phyloP scores from a whole-genome alignment of 2,329 filamentous ascomycete species.

The Corinectria fuckeliana region DNA sequence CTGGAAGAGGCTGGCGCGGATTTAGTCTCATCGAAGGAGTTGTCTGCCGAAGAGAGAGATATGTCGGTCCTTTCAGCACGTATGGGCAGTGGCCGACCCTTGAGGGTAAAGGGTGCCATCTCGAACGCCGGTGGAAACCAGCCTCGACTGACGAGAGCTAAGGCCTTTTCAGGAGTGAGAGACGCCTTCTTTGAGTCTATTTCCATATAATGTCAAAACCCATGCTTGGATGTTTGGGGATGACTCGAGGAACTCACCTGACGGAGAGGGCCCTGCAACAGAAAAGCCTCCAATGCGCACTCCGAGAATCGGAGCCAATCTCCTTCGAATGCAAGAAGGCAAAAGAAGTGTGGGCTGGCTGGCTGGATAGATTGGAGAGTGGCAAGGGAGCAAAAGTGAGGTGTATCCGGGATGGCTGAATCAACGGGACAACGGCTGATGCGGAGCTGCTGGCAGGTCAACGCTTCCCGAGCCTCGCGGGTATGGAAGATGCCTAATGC shows the following conservation, averaged over 20 bases:
- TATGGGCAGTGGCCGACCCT: conserved; percentile 5
- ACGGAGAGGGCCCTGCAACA: neutral
- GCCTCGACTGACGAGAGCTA: no score
- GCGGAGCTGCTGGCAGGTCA: neutral
- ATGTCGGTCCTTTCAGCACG: conserved; percentile 12
- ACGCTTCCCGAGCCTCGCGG: conserved; percentile 22
- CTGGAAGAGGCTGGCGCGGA: conserved; percentile 5
- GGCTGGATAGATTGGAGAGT: no score
- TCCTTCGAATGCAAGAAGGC: neutral
- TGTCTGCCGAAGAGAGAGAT: conserved; percentile 10
- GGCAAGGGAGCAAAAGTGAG: neutral
- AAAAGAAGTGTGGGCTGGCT: neutral
- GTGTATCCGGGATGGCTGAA: neutral
- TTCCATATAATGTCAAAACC: neutral
- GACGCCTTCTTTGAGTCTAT: neutral
- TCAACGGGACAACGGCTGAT: neutral
- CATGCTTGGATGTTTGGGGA: neutral
- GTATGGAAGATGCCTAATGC: conserved; percentile 35
- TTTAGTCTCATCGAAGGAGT: conserved; percentile 20
- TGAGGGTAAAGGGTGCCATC: conserved; percentile 21
- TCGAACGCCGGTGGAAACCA: neutral
- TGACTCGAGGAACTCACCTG: neutral
- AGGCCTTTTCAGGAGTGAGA: neutral
- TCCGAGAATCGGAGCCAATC: no score
- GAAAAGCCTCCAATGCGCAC: neutral